These are phyloP conservation scores for Hymenoscyphus repandus DNA, from an alignment of 2,329 filamentous ascomycete genomes.

Conservation along the genomic window DNA sequence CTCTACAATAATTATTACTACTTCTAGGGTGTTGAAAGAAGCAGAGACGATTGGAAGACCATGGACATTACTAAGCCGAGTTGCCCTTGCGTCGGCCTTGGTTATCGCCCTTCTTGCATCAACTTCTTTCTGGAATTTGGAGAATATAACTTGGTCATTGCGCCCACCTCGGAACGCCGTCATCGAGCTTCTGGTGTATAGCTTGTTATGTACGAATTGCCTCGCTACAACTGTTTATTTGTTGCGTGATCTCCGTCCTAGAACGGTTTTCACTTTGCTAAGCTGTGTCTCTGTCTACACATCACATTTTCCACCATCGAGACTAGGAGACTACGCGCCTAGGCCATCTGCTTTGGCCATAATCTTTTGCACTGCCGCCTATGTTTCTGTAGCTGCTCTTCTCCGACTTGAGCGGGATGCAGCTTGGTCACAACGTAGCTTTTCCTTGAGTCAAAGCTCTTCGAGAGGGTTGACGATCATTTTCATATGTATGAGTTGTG, in stretches of 20 bases:
- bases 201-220: slow-evolving; percentile 7
- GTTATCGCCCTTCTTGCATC: neutral
- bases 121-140: slow-evolving; percentile 4
- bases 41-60: slow-evolving; percentile 1
- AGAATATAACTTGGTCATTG: slow-evolving; percentile 7
- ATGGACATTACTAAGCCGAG: slow-evolving; percentile 4
- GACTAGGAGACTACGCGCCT: neutral
- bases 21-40: slow-evolving; percentile 8
- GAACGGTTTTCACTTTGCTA: slow-evolving; percentile 2
- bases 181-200: slow-evolving; percentile 3
- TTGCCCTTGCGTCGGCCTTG: slow-evolving; percentile 6
- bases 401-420: slow-evolving; percentile 6
- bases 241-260: slow-evolving; percentile 8
- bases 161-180: neutral
- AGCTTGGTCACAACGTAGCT: slow-evolving; percentile 5
- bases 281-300: slow-evolving; percentile 6
- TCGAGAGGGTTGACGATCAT: slow-evolving; percentile 2
- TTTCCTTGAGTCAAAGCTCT: neutral
- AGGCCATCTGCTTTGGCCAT: neutral
- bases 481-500: neutral
- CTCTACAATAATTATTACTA: slow-evolving; percentile 4
- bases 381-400: slow-evolving; percentile 5
- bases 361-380: neutral
- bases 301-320: slow-evolving; percentile 3
- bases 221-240: slow-evolving; percentile 7